A percentile compares a stretch with the other conserved stretches of the same genome.
phyloP scores from a whole-genome alignment of 78 protist species.

The Acrasis kona region DNA sequence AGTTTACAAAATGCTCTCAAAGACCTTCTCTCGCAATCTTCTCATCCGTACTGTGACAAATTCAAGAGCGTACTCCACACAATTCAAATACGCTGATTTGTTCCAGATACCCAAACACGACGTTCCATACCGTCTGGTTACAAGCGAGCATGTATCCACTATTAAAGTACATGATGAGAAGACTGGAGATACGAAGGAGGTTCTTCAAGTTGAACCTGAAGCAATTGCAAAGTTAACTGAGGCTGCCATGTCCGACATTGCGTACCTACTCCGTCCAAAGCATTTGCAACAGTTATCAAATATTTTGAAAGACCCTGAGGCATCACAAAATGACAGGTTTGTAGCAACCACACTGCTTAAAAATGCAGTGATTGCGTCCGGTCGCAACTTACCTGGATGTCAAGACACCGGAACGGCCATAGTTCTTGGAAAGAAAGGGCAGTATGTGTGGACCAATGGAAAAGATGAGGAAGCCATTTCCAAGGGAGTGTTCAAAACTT shows the following conservation, averaged over 20 bases:
- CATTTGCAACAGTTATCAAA: conserved; percentile 45
- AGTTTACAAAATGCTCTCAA: too few relatives aligned
- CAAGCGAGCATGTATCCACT: conserved; percentile 25
- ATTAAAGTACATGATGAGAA: neutral
- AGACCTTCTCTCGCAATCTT: too few relatives aligned
- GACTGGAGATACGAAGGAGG: neutral
- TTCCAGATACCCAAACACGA: neutral
- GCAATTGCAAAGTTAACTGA: conserved; percentile 40
- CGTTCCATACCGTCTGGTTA: conserved; percentile 25
- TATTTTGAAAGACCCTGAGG: conserved; percentile 61
- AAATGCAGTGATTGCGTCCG: conserved; percentile 71
- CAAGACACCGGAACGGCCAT: conserved; percentile 76
- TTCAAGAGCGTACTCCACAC: too few relatives aligned
- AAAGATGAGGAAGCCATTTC: conserved; percentile 61
- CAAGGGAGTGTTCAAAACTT: conserved; percentile 62
- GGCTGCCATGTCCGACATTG: conserved; percentile 55
- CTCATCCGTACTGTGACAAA: too few relatives aligned
- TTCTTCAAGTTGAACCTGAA: conserved; percentile 48
- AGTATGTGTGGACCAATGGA: conserved; percentile 57
- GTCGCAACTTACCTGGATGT: conserved; percentile 50
- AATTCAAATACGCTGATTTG: neutral
- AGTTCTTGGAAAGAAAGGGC: conserved; percentile 48
- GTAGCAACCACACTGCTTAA: conserved; percentile 73
- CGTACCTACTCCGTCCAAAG: conserved; percentile 59
- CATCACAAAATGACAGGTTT: conserved; percentile 62